Evolutionary conservation across 2,329 filamentous ascomycete genomes (phyloP).

Genomic region (Botrytis deweyae): DNA sequence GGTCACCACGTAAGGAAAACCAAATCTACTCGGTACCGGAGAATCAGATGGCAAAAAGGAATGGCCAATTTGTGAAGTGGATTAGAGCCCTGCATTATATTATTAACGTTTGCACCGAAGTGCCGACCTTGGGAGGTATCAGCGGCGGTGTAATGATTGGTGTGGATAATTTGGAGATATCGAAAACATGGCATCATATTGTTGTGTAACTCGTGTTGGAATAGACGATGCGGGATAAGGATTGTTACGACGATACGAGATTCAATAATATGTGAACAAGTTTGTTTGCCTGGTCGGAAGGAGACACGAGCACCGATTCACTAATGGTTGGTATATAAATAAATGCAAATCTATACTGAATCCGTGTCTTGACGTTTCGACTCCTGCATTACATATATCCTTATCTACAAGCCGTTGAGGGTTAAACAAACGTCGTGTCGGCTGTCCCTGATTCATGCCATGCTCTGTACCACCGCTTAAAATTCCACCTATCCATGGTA

Average conservation of each 20-base stretch:
- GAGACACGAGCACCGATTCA: neutral
- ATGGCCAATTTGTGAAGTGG: neutral
- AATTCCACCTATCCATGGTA: neutral
- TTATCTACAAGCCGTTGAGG: neutral
- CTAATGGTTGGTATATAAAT: neutral
- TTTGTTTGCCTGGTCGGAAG: neutral
- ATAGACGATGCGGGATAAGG: neutral
- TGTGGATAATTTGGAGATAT: neutral
- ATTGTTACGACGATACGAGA: neutral
- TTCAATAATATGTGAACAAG: neutral
- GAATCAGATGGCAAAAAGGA: neutral
- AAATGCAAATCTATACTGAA: neutral
- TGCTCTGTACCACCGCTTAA: neutral
- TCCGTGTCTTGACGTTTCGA: neutral
- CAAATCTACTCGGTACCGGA: neutral
- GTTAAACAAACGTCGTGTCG: neutral
- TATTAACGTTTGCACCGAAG: neutral
- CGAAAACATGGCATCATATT: neutral
- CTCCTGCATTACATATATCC: no score
- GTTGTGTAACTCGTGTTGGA: neutral
- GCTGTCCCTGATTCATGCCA: neutral
- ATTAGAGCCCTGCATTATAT: neutral
- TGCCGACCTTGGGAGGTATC: neutral
- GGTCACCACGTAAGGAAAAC: constrained; percentile 5
- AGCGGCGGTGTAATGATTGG: neutral